Evolutionary conservation across 192 early-diverging fungal genomes (phyloP).

Genomic region (Coemansia erecta): DNA sequence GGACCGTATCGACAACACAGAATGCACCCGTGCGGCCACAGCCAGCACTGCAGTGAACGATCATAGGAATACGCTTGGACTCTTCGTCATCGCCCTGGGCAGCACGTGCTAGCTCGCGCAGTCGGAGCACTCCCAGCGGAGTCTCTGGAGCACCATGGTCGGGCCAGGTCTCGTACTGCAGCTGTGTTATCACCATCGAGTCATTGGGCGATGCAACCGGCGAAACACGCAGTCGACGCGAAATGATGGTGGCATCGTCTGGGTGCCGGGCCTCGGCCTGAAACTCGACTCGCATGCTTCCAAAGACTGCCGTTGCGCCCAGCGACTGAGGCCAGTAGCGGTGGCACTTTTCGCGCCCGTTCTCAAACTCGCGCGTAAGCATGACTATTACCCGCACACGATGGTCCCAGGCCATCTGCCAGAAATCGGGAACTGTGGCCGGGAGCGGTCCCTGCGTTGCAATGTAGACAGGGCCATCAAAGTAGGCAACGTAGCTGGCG

Average conservation of each 20-base stretch:
- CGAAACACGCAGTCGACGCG: constrained; percentile 57
- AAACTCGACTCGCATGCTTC: constrained; percentile 55
- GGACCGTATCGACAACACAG: constrained; percentile 63
- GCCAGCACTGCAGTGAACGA: constrained; percentile 87
- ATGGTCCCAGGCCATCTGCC: constrained; percentile 89
- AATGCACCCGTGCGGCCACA: constrained; percentile 86
- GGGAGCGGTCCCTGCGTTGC: constrained; percentile 85
- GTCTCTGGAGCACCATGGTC: constrained; percentile 73
- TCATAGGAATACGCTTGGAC: constrained; percentile 53
- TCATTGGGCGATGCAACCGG: constrained; percentile 22
- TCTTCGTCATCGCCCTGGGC: constrained; percentile 31
- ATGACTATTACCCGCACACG: constrained; percentile 76
- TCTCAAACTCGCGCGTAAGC: constrained; percentile 79
- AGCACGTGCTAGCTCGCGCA: constrained; percentile 56
- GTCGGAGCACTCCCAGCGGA: constrained; percentile 58
- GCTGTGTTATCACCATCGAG: constrained; percentile 56
- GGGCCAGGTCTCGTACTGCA: constrained; percentile 80
- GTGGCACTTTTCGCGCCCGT: constrained; percentile 71
- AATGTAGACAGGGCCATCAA: constrained; percentile 66
- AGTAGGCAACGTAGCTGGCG: constrained; percentile 68
- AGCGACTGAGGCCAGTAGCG: constrained; percentile 77
- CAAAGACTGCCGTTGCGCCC: constrained; percentile 49
- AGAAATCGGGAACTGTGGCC: constrained; percentile 77
- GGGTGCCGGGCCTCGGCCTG: constrained; percentile 55
- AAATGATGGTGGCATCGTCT: constrained; percentile 56